A percentile compares a stretch with the other conserved stretches of the same genome.
Conservation (phyloP, 306 rosid species). For the Coriaria nepalensis region DNA sequence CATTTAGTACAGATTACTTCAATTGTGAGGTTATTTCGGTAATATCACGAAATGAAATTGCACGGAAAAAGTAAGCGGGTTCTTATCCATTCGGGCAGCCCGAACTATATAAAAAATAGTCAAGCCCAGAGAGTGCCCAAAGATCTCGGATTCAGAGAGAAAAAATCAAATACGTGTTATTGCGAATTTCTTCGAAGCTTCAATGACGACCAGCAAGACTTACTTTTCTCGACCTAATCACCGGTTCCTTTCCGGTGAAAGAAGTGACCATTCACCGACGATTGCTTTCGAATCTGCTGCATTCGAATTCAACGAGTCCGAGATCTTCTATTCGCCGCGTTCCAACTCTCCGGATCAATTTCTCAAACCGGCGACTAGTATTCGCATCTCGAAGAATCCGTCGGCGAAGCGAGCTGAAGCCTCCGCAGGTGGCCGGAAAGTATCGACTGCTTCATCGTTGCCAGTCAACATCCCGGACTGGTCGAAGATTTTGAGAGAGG, state of each 20-base stretch:
- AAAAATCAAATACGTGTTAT: no score
- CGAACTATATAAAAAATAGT: no score
- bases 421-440: slow-evolving; percentile 17
- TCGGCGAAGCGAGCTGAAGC: slow-evolving; percentile 18
- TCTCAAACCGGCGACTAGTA: slow-evolving; percentile 15
- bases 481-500: slow-evolving; percentile 68
- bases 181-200: no score
- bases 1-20: no score
- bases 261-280: slow-evolving; percentile 13
- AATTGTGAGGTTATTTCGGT: no score
- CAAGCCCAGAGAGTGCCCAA: no score
- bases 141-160: no score
- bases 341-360: slow-evolving; percentile 60
- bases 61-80: no score
- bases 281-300: slow-evolving; percentile 26
- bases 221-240: slow-evolving; percentile 32
- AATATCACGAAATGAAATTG: no score
- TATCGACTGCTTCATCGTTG: background rate
- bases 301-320: slow-evolving; percentile 76
- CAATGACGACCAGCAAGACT: slow-evolving; percentile 50
- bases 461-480: slow-evolving; percentile 79
- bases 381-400: slow-evolving; percentile 27
- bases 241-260: slow-evolving; percentile 41
- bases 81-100: no score
- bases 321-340: slow-evolving; percentile 41